Conservation (phyloP, 441 rosid species). For the Viola pubescens region DNA sequence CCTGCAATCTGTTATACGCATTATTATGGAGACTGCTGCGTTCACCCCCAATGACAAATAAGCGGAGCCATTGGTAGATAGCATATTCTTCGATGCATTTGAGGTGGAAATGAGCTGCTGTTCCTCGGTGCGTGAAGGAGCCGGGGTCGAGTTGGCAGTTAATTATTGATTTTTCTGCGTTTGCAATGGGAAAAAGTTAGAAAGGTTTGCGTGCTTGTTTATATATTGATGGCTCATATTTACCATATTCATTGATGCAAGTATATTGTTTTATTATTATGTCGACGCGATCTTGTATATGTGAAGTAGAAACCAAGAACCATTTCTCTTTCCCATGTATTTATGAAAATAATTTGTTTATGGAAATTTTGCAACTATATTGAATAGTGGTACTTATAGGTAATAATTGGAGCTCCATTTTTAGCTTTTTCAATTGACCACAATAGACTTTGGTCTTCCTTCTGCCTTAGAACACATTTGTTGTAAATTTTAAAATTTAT, state of each 20-base stretch:
- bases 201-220: conserved; percentile 12
- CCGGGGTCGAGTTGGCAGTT: not conserved
- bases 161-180: not conserved
- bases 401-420: no score
- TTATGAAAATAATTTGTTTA: conserved; percentile 1
- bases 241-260: no score
- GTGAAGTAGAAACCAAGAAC: not conserved
- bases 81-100: no score
- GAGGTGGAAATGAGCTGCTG: not conserved
- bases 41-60: not conserved
- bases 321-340: not conserved
- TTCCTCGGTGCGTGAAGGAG: not conserved
- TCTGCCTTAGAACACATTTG: no score
- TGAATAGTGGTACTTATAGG: no score
- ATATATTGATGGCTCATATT: not conserved
- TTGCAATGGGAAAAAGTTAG: conserved; percentile 6
- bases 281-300: conserved; percentile 8
- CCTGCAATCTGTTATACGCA: not conserved
- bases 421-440: no score
- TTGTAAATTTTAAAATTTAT: no score
- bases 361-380: not conserved
- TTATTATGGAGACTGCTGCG: conserved; percentile 13
- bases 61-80: conserved; percentile 7
- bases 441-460: no score
- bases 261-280: not conserved